Evolutionary conservation across 2,329 filamentous ascomycete species (phyloP), one percentile per base, ranked within the genome.

Genomic region (Alternaria rosae): DNA sequence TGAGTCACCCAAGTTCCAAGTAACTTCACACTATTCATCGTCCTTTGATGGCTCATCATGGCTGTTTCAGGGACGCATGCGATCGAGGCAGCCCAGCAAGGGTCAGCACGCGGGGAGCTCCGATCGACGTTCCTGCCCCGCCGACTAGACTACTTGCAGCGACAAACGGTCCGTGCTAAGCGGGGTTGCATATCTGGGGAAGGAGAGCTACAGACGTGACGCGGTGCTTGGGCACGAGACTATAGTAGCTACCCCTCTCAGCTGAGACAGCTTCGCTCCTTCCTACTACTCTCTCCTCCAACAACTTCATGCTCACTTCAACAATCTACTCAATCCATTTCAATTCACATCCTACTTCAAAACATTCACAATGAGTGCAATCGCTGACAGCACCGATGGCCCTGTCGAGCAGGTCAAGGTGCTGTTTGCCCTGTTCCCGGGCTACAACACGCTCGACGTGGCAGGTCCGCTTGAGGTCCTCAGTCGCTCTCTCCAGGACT

Each of bases 351-450:
- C 48, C 61, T 57, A 58, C 50, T 56, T 47, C 55, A 64, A 59
- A 65, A 65, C 71, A 66, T 67, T 73, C 75, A 79, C 63, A 64
- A 79, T 79, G 77, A 79, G 77, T 79, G 77, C 77, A 77, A 73
- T 79, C 70, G 76, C 74, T 62, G 75, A 76, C 65, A 72, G 71
- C 74, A 73, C 70, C 66, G 76, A 78, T 65, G 76, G 76, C 61
- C 75, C 73, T 17, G 84, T 88, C 80, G 85, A 88, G 80, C 85
- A 87, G 76, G 84, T 88, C 82, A 85, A 88, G 81, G 87, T 88
- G 74, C 85, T 89, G 78, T 85, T 88, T 76, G 81, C 84, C 73
- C 81, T 87, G 70, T 84, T 86, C 76, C 79, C 83, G 62, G 82
- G 81, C 70, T 86, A 88, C 79, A 85, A 87, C 77, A 82, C 85